These are phyloP conservation scores for Aeschynomene evenia DNA, from an alignment of 306 rosid genomes.

Conservation along the genomic window DNA sequence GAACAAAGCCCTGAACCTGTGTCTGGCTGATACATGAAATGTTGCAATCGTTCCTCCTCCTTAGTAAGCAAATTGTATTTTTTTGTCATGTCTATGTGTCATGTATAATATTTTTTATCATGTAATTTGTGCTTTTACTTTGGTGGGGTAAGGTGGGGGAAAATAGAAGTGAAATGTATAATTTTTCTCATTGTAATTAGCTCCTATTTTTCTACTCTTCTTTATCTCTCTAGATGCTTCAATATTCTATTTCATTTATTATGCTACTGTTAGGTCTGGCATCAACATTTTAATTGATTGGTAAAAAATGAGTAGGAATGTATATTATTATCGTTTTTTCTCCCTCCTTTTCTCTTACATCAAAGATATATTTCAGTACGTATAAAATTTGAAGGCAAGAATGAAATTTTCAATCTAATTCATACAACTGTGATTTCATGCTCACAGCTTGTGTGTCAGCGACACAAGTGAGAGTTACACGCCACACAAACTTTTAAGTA, in stretches of 20 bases:
- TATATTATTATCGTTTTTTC: conserved; percentile 5
- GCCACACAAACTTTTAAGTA: background rate
- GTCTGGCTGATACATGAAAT: conserved; percentile 24
- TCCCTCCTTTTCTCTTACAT: background rate
- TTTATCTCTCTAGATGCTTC: conserved; percentile 10
- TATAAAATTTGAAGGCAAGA: background rate
- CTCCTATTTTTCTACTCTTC: conserved; percentile 22
- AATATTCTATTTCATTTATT: conserved; percentile 27
- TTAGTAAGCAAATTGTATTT: conserved; percentile 29
- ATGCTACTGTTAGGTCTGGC: conserved; percentile 29
- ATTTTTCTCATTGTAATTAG: conserved; percentile 57
- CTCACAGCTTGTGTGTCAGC: background rate
- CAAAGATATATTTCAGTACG: background rate
- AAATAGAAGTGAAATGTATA: conserved; percentile 27
- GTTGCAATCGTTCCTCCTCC: conserved; percentile 2
- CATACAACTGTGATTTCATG: background rate
- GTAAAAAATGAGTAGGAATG: conserved; percentile 37
- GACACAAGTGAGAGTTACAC: background rate
- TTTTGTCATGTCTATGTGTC: conserved; percentile 36
- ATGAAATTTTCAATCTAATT: background rate
- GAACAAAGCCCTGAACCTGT: conserved; percentile 36
- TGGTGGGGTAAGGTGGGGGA: conserved; percentile 18
- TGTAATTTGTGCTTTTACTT: conserved; percentile 28
- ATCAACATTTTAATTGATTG: conserved; percentile 33
- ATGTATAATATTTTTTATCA: background rate